phyloP scores from a whole-genome alignment of 208 protist genomes.

The Trypanosoma cruzi region DNA sequence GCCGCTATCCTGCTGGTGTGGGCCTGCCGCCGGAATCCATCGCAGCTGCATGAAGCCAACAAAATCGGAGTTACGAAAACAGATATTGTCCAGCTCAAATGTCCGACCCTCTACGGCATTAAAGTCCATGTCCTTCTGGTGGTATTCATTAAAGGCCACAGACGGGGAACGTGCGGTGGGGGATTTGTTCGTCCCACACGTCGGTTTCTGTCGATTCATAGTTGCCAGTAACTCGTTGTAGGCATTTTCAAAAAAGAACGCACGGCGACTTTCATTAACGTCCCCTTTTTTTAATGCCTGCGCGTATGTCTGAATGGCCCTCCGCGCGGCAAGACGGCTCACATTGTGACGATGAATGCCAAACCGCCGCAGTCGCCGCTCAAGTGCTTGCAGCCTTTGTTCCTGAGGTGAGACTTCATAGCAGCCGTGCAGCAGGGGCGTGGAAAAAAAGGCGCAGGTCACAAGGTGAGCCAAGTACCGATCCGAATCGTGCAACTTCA shows the following conservation, averaged over 20 bases:
- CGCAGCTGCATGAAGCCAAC: conserved; percentile 22
- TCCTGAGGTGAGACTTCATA: conserved; percentile 4
- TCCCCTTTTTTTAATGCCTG: conserved; percentile 2
- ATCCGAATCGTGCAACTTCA: conserved; percentile 17
- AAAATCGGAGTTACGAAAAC: conserved; percentile 19
- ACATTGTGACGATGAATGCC: conserved; percentile 24
- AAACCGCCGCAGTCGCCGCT: conserved; percentile 19
- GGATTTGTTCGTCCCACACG: not conserved
- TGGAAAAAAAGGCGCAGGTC: conserved; percentile 22
- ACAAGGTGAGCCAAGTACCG: conserved; percentile 17
- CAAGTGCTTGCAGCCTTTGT: conserved; percentile 3
- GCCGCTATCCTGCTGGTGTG: not conserved
- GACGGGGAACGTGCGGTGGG: not conserved
- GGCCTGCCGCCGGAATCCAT: conserved; percentile 5
- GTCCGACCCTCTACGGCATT: conserved; percentile 5
- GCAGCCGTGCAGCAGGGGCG: not conserved
- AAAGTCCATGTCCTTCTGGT: conserved; percentile 16
- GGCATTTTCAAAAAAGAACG: conserved; percentile 12
- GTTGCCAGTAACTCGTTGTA: conserved; percentile 1
- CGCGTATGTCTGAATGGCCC: conserved; percentile 3
- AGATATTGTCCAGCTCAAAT: conserved; percentile 18
- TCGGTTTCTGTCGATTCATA: not conserved
- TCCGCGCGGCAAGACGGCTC: conserved; percentile 4
- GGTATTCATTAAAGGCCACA: conserved; percentile 6
- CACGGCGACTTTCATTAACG: not conserved